Base-by-base conservation (phyloP, 2,329 filamentous ascomycete species). In the Aspergillus tubingensis region DNA sequence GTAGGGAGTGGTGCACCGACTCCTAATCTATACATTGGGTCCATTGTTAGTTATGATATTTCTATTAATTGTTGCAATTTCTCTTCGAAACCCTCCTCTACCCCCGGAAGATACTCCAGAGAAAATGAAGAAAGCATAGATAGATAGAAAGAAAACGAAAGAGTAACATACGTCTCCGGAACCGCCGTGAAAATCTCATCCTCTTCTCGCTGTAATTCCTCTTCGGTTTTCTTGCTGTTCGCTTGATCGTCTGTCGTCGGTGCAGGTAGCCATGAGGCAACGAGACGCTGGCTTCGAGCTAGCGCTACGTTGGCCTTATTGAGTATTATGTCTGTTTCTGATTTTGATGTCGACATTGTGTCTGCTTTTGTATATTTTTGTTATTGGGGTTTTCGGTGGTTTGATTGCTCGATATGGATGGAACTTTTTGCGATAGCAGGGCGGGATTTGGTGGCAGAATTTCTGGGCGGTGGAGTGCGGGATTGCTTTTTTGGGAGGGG, bases 251-350 rank as follows among this genome's bases (percentile, higher is more conserved):
- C 72, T n/a, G 72, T 59, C 5, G 78, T 71, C 59, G 75, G 76
- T n/a, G 81, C 72, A 11, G 83, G 82, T 30, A 87, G 79, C 82
- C 83, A 84, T 64, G 85, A 86, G 54, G 82, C 78, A 61, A 87
- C 76, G 17, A 85, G 74, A 36, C 80, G 80, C 64, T 85, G 83
- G 54, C 79, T 81, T 57, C 82, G 81, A 6, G 85, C 83, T 8
- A 85, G 74, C 3, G 79, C 79, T 50, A 87, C 78, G 62, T 80
- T 84, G 32, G 83, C 77, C 56, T 79, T 77, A 66, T 86, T 86
- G 56, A 83, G 79, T 52, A 87, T 79, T 41, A 86, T 76, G 63
- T 86, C 84, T 44, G 81, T 81, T 60, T 83, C 81, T 17, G 57
- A 60, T 64, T 72, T 74, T n/a, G 73, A 70, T 25, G 69, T 63